A percentile compares a stretch with the other conserved stretches of the same genome.
phyloP scores from a whole-genome alignment of 1,284 basidiomycete species.

The Moesziomyces parantarcticus region DNA sequence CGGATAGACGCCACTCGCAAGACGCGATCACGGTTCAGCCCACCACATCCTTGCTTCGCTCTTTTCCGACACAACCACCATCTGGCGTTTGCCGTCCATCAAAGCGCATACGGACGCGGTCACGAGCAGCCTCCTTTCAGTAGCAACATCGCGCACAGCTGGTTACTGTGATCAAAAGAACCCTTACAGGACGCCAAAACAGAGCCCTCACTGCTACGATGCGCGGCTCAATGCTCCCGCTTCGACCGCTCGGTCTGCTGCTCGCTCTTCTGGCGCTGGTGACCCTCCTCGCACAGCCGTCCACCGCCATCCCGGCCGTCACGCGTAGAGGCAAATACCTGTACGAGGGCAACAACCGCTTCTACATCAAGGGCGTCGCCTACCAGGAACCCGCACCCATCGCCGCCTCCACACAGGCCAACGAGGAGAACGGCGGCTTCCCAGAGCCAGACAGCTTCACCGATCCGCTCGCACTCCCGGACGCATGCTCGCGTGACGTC shows the following conservation, averaged over 20 bases:
- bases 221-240: constrained; percentile 3
- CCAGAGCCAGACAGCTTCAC: constrained; percentile 76
- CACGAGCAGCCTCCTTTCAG: no score
- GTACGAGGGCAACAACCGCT: constrained; percentile 77
- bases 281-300: constrained; percentile 8
- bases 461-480: constrained; percentile 79
- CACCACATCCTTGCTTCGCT: no score
- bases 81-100: no score
- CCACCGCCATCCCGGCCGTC: constrained; percentile 23
- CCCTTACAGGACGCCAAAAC: no score
- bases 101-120: no score
- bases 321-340: constrained; percentile 79
- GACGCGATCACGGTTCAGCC: no score
- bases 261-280: constrained; percentile 13
- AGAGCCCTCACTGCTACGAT: constrained; percentile 2
- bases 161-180: no score
- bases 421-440: constrained; percentile 72
- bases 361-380: constrained; percentile 89
- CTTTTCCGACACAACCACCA: no score
- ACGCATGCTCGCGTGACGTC: constrained; percentile 81
- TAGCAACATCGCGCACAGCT: no score
- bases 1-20: no score
- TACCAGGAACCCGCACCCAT: constrained; percentile 84
- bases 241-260: constrained; percentile 13
- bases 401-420: constrained; percentile 69